A percentile compares a stretch with the other conserved stretches of the same genome.
phyloP scores from a whole-genome alignment of 345 rosid genomes.

The Gynandropsis gynandra region DNA sequence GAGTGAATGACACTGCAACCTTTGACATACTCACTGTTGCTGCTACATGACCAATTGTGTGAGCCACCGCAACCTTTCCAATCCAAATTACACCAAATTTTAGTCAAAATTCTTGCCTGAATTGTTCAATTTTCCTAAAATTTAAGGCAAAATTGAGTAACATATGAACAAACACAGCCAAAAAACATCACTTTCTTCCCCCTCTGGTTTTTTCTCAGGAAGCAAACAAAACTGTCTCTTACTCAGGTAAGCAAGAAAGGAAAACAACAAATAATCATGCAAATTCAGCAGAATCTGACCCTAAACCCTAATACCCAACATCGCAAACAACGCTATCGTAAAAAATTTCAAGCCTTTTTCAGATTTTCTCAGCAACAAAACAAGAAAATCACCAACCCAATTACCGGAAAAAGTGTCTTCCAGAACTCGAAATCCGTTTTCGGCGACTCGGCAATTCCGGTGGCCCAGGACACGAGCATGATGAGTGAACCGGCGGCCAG shows the following conservation, averaged over 20 bases:
- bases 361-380: conserved; percentile 19
- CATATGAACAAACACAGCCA: conserved; percentile 16
- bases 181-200: conserved; percentile 25
- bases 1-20: conserved; percentile 99
- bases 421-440: conserved; percentile 86
- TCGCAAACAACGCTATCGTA: conserved; percentile 19
- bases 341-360: conserved; percentile 6
- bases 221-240: conserved; percentile 45
- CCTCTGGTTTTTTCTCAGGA: conserved; percentile 27
- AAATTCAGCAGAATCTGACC: conserved; percentile 32
- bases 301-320: conserved; percentile 21
- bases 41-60: conserved; percentile 97
- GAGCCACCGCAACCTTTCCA: conserved; percentile 91
- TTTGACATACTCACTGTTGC: conserved; percentile 99
- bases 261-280: conserved; percentile 29
- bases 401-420: conserved; percentile 92
- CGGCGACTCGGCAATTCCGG: conserved; percentile 81
- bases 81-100: conserved; percentile 16
- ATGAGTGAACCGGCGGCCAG: conserved; percentile 91
- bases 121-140: background rate
- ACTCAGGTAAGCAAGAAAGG: conserved; percentile 20
- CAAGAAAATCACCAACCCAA: conserved; percentile 38
- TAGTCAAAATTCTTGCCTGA: conserved; percentile 14
- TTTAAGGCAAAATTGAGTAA: conserved; percentile 5
- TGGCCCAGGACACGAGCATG: conserved; percentile 96